phyloP scores from a whole-genome alignment of 2,329 filamentous ascomycete genomes.

The Xylaria hypoxylon region DNA sequence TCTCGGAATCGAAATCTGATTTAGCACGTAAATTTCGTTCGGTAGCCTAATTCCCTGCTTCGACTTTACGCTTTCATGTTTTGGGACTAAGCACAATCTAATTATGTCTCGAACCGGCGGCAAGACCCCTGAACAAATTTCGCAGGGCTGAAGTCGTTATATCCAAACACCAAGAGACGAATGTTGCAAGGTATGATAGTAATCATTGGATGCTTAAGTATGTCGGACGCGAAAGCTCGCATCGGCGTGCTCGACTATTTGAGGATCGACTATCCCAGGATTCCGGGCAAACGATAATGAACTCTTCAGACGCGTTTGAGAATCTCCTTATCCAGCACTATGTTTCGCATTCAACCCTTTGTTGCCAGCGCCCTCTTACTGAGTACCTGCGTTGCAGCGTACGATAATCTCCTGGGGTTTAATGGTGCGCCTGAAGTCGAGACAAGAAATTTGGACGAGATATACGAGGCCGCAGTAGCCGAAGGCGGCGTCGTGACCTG shows the following conservation, averaged over 20 bases:
- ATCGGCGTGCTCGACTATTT: conserved; percentile 2
- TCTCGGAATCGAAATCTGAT: not conserved
- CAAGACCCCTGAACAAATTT: not conserved
- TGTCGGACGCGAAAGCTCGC: not conserved
- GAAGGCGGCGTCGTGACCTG: conserved; percentile 60
- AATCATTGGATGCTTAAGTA: conserved; percentile 4
- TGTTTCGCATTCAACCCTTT: conserved; percentile 12
- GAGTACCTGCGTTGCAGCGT: conserved; percentile 28
- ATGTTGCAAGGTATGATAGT: conserved; percentile 8
- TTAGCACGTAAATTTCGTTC: not conserved
- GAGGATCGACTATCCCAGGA: not conserved
- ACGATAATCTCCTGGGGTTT: conserved; percentile 47
- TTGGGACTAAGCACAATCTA: conserved; percentile 17
- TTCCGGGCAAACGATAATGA: not conserved
- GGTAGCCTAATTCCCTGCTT: not conserved
- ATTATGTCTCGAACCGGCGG: conserved; percentile 13
- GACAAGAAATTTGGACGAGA: conserved; percentile 61
- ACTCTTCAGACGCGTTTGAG: not conserved
- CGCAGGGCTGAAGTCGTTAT: not conserved
- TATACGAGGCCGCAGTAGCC: conserved; percentile 61
- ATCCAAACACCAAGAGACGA: not conserved
- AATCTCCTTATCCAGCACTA: not conserved
- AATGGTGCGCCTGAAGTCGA: conserved; percentile 50
- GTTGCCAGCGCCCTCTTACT: conserved; percentile 8
- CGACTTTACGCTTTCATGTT: not conserved